Percentiles rank a stretch among this genome's conserved stretches.
These are phyloP conservation scores for Fistulifera pelliculosa DNA, from an alignment of 108 stramenopile genomes.

Conservation along the genomic window DNA sequence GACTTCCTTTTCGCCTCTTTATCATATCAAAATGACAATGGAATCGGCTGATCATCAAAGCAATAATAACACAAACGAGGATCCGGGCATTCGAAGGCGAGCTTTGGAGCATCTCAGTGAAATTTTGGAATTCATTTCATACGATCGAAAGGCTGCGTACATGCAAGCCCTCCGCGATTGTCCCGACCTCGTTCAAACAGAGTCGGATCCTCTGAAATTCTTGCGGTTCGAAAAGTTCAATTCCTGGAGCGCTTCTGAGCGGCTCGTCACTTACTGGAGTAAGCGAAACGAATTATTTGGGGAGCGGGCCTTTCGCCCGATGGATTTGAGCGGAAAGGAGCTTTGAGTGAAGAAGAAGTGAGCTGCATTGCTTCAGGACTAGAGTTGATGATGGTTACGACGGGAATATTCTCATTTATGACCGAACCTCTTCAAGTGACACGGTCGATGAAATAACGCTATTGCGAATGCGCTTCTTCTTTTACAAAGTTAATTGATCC, in stretches of 20 bases:
- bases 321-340: slow-evolving; percentile 4
- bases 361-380: slow-evolving; percentile 1
- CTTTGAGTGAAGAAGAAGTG: slow-evolving; percentile 1
- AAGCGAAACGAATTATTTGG: slow-evolving; percentile 5
- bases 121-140: neutral
- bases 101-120: neutral
- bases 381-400: too few relatives aligned
- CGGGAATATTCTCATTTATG: too few relatives aligned
- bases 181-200: slow-evolving; percentile 1
- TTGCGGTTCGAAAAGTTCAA: slow-evolving; percentile 7
- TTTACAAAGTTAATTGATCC: too few relatives aligned
- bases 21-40: too few relatives aligned
- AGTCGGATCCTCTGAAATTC: slow-evolving; percentile 8
- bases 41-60: too few relatives aligned
- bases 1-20: too few relatives aligned
- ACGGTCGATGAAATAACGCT: neutral
- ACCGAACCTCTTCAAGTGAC: too few relatives aligned
- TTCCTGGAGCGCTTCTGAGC: slow-evolving; percentile 3
- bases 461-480: neutral
- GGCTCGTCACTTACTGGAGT: slow-evolving; percentile 6
- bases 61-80: too few relatives aligned
- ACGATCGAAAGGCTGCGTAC: slow-evolving; percentile 1
- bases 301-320: slow-evolving; percentile 1
- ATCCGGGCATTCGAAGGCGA: too few relatives aligned
- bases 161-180: neutral